Base-by-base conservation (phyloP, 352 stramenopile genomes). In the Albugo laibachii region DNA sequence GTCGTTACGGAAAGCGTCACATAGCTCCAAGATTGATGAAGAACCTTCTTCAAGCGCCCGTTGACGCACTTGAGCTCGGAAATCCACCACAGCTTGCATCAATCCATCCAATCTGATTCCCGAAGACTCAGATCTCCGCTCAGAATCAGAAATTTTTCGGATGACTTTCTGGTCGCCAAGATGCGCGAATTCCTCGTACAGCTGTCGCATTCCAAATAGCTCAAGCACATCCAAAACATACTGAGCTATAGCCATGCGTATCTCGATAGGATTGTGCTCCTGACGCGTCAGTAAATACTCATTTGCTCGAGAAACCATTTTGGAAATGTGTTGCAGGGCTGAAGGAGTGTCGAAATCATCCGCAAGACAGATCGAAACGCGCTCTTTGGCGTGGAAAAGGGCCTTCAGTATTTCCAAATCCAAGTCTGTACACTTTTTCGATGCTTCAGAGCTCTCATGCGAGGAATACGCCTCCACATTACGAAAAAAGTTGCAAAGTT, bases 311-410 rank as follows among this genome's bases (percentile, higher is more conserved):
- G 68, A 68, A 21, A 93, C 60, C 5, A 95, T 50, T n/a, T 85
- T 63, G 14, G 78, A 53, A 10, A 95, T 36, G 11, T 72, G 53
- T 5, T 54, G 47, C 2, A 96, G 55, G 4, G 74, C 87, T 2
- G 43, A 47, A 2, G 85, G 81, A 1, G 81, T 96, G 51, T 96
- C 80, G 44, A 96, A 82, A 58, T 96, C 85, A 47, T 94, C 65
- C 12, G 63, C 50, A 19, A 96, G 54, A 16, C 69, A 79, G 5
- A 50, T 61, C 27, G 77, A 62, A 6, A 93, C 70, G 6, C 63
- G 53, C 6, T 57, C 50, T 52, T 75, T 71, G 11, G 70, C 66
- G 10, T 56, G 48, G 15, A 69, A 72, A 6, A 95, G 55, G 37
- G 54, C 50, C 1, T 53, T 41, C 8, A 89, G 49, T 49, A 95